These are phyloP conservation scores for Canavalia gladiata DNA, from an alignment of 306 rosid species.

Conservation along the genomic window DNA sequence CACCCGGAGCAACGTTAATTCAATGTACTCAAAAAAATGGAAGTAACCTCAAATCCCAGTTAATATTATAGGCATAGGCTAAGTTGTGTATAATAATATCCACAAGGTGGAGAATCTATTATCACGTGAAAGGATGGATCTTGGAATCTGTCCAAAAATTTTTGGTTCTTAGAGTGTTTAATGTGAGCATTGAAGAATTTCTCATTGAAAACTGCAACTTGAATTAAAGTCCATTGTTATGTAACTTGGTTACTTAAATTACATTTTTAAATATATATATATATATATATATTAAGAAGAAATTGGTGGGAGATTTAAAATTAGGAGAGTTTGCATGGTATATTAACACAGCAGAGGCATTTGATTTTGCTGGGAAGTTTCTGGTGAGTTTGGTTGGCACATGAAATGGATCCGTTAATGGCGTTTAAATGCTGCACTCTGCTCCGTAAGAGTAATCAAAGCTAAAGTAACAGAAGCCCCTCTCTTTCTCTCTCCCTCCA, in stretches of 20 bases:
- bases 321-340: constrained; percentile 40
- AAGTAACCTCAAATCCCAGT: constrained; percentile 42
- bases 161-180: constrained; percentile 42
- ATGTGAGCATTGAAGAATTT: constrained; percentile 50
- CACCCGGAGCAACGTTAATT: constrained; percentile 17
- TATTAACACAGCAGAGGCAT: constrained; percentile 53
- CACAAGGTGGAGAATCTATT: constrained; percentile 43
- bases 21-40: constrained; percentile 28
- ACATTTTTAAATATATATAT: background rate
- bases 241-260: background rate
- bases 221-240: constrained; percentile 47
- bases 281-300: background rate
- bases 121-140: constrained; percentile 49
- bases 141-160: constrained; percentile 37
- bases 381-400: constrained; percentile 73
- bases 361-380: constrained; percentile 56
- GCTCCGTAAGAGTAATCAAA: constrained; percentile 57
- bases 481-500: constrained; percentile 46
- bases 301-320: constrained; percentile 4
- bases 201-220: constrained; percentile 48
- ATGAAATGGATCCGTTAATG: constrained; percentile 68
- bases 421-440: constrained; percentile 62
- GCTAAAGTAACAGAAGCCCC: constrained; percentile 35
- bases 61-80: constrained; percentile 34
- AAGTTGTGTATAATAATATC: constrained; percentile 35